phyloP scores from a whole-genome alignment of 768 basidiomycete genomes.

The Kwoniella europaea region DNA sequence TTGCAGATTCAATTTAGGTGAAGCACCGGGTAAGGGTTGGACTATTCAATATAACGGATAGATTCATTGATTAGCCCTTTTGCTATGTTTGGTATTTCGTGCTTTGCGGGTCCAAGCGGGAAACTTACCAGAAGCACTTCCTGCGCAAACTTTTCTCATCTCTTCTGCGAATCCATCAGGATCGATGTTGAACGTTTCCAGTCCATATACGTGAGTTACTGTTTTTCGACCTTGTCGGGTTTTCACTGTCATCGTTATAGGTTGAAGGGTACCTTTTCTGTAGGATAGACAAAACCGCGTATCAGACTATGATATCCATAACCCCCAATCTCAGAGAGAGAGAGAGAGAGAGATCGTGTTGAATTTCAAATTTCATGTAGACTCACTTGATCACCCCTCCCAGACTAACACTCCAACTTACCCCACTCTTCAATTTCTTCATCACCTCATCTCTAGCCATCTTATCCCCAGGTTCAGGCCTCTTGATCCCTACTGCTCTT shows the following conservation, averaged over 20 bases:
- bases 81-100: too few relatives aligned
- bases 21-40: constrained; percentile 43
- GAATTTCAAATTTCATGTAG: background rate
- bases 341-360: background rate
- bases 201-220: constrained; percentile 75
- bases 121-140: constrained; percentile 72
- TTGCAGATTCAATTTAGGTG: constrained; percentile 57
- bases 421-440: constrained; percentile 51
- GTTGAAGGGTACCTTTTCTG: constrained; percentile 77
- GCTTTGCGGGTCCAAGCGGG: background rate
- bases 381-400: constrained; percentile 57
- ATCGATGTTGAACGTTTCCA: constrained; percentile 75
- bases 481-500: constrained; percentile 54
- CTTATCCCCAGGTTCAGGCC: constrained; percentile 50
- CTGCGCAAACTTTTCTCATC: constrained; percentile 75
- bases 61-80: too few relatives aligned
- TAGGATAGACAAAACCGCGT: background rate
- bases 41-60: constrained; percentile 19
- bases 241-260: constrained; percentile 73
- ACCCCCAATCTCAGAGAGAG: constrained; percentile 22
- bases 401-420: constrained; percentile 53
- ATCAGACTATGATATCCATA: constrained; percentile 29
- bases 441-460: constrained; percentile 59
- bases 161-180: constrained; percentile 79
- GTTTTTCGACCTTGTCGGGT: constrained; percentile 77